A percentile compares a stretch with the other conserved stretches of the same genome.
Evolutionary conservation across 768 basidiomycete genomes (phyloP).

Genomic region (Crassisporium funariophilum): DNA sequence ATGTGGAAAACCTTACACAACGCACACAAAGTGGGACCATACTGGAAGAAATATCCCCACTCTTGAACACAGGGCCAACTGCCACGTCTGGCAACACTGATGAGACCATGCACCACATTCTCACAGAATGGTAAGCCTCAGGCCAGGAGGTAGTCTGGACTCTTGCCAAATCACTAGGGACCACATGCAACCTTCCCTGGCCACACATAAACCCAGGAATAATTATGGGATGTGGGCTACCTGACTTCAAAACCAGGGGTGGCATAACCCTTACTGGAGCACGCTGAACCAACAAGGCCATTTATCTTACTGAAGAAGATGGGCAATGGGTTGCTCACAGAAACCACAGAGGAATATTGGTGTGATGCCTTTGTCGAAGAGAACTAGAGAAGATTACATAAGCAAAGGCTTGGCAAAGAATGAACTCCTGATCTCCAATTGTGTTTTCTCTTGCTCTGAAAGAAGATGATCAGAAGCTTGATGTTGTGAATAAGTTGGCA

Average conservation of each 20-base stretch:
- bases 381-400: too few relatives aligned
- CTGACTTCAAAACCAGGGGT: background rate
- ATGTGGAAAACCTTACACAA: constrained; percentile 21
- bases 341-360: too few relatives aligned
- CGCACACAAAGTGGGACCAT: constrained; percentile 12
- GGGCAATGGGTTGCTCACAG: too few relatives aligned
- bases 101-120: constrained; percentile 19
- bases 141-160: constrained; percentile 3
- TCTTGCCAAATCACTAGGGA: constrained; percentile 8
- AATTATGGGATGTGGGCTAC: background rate
- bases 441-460: too few relatives aligned
- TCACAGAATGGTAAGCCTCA: constrained; percentile 8
- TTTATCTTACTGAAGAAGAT: too few relatives aligned
- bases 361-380: too few relatives aligned
- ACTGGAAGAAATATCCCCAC: constrained; percentile 3
- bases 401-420: too few relatives aligned
- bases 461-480: too few relatives aligned
- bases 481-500: too few relatives aligned
- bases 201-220: background rate
- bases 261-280: background rate
- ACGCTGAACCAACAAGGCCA: constrained; percentile 1
- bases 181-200: constrained; percentile 1
- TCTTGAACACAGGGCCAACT: constrained; percentile 7
- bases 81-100: constrained; percentile 8
- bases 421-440: too few relatives aligned